Percentiles rank a stretch among this genome's conserved stretches.
phyloP scores from a whole-genome alignment of 768 basidiomycete species.

The Solioccasus polychromus region DNA sequence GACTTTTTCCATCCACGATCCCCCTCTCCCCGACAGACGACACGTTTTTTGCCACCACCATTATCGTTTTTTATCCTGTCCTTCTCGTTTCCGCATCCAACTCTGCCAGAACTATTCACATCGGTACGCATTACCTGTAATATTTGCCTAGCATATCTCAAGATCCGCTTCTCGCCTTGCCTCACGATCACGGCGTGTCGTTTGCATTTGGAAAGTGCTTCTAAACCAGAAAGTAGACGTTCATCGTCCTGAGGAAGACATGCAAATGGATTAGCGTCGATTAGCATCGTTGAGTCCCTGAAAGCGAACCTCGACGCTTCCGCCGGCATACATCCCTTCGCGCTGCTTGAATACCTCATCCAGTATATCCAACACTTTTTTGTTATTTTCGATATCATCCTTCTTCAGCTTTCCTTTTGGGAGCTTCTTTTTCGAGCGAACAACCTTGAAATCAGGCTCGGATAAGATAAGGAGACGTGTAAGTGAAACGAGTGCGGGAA shows the following conservation, averaged over 20 bases:
- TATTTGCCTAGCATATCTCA: conserved; percentile 34
- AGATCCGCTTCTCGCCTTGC: conserved; percentile 74
- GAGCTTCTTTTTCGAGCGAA: conserved; percentile 59
- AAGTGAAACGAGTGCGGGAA: conserved; percentile 64
- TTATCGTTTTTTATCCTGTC: background rate
- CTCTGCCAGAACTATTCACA: background rate
- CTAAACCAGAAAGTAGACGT: conserved; percentile 29
- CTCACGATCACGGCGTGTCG: conserved; percentile 69
- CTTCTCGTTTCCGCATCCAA: background rate
- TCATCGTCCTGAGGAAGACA: conserved; percentile 47
- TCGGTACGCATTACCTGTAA: conserved; percentile 8
- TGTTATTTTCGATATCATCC: conserved; percentile 3
- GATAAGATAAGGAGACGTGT: conserved; percentile 59
- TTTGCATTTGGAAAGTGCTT: conserved; percentile 41
- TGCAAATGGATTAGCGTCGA: background rate
- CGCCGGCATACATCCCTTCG: conserved; percentile 37
- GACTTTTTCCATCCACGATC: conserved; percentile 17
- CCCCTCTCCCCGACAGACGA: background rate
- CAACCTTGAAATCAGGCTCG: conserved; percentile 56
- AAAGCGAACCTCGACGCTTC: conserved; percentile 41
- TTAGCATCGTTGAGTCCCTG: background rate
- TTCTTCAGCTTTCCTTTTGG: conserved; percentile 59
- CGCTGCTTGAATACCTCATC: conserved; percentile 49
- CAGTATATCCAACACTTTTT: conserved; percentile 43
- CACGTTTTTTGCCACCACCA: conserved; percentile 18